phyloP scores from a whole-genome alignment of 2,329 filamentous ascomycete species.

The Drechslerella coelobrocha region DNA sequence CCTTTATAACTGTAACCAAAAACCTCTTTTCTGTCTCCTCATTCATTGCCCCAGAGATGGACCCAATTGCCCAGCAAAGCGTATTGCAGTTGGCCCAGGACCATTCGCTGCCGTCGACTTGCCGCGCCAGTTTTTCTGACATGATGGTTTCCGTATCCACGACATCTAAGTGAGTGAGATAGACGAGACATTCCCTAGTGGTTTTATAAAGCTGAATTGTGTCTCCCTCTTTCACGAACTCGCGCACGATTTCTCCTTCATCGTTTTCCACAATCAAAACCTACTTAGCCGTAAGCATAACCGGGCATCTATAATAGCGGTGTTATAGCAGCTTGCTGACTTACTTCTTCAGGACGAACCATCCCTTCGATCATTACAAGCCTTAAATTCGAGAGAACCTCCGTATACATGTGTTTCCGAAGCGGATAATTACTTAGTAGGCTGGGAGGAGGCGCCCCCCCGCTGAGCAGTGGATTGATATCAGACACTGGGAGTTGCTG shows the following conservation, averaged over 20 bases:
- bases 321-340: too few species aligned
- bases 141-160: slow-evolving; percentile 98
- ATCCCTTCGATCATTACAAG: slow-evolving; percentile 99
- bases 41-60: slow-evolving; percentile 98
- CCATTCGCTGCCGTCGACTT: slow-evolving; percentile 96
- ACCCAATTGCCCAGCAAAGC: slow-evolving; percentile 98
- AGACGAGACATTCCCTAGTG: slow-evolving; percentile 94
- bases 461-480: slow-evolving; percentile 83
- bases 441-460: slow-evolving; percentile 82
- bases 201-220: slow-evolving; percentile 99
- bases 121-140: slow-evolving; percentile 95
- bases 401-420: slow-evolving; percentile 96
- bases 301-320: not conserved
- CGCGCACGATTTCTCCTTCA: slow-evolving; percentile 96
- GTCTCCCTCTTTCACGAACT: slow-evolving; percentile 99
- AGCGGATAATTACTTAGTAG: slow-evolving; percentile 89
- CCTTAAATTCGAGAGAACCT: slow-evolving; percentile 89
- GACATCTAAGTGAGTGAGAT: slow-evolving; percentile 95
- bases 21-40: slow-evolving; percentile 99
- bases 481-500: slow-evolving; percentile 93
- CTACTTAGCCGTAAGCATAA: slow-evolving; percentile 38
- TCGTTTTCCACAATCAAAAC: slow-evolving; percentile 99
- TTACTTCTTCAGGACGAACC: slow-evolving; percentile 87
- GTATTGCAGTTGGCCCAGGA: slow-evolving; percentile 99
- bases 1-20: slow-evolving; percentile 97